A percentile compares a stretch with the other conserved stretches of the same genome.
Conservation (phyloP, 2,329 filamentous ascomycete genomes). For the Fusarium siculi region DNA sequence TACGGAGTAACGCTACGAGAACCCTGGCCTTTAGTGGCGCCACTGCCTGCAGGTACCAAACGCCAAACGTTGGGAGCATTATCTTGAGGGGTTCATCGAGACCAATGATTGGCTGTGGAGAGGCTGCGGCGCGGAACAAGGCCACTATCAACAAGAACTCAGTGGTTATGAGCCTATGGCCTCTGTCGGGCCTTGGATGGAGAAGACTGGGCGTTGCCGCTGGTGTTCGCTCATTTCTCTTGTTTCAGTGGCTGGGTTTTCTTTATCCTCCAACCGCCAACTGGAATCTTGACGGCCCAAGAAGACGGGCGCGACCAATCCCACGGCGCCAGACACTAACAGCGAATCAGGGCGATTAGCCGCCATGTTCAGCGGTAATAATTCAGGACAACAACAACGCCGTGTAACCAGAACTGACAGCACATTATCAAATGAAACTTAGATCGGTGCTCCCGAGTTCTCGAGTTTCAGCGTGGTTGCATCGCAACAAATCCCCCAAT, state of each 20-base stretch:
- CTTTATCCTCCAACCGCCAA: slow-evolving; percentile 39
- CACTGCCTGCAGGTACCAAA: slow-evolving; percentile 39
- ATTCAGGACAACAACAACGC: slow-evolving; percentile 14
- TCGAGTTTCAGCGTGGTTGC: slow-evolving; percentile 39
- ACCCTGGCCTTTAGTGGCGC: slow-evolving; percentile 27
- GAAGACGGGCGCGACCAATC: slow-evolving; percentile 38
- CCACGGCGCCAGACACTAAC: slow-evolving; percentile 6
- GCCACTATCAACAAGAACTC: slow-evolving; percentile 4
- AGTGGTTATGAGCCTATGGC: slow-evolving; percentile 14
- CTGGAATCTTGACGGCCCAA: slow-evolving; percentile 19
- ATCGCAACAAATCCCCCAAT: slow-evolving; percentile 33
- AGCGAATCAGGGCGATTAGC: slow-evolving; percentile 24
- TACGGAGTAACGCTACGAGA: not conserved
- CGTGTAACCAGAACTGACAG: not conserved
- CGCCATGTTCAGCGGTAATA: slow-evolving; percentile 31
- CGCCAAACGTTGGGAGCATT: slow-evolving; percentile 27
- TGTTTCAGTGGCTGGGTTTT: slow-evolving; percentile 29
- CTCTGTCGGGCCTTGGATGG: not conserved
- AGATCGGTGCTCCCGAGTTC: slow-evolving; percentile 21
- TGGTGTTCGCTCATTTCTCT: slow-evolving; percentile 1
- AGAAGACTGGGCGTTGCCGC: slow-evolving; percentile 21
- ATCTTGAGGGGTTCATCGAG: slow-evolving; percentile 7
- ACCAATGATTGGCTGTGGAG: slow-evolving; percentile 15
- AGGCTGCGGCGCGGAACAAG: not conserved
- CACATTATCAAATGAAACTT: slow-evolving; percentile 10